Percentiles rank a stretch among this genome's conserved stretches.
Conservation (phyloP, 202 grass and related monocot genomes). For the Setaria viridis region DNA sequence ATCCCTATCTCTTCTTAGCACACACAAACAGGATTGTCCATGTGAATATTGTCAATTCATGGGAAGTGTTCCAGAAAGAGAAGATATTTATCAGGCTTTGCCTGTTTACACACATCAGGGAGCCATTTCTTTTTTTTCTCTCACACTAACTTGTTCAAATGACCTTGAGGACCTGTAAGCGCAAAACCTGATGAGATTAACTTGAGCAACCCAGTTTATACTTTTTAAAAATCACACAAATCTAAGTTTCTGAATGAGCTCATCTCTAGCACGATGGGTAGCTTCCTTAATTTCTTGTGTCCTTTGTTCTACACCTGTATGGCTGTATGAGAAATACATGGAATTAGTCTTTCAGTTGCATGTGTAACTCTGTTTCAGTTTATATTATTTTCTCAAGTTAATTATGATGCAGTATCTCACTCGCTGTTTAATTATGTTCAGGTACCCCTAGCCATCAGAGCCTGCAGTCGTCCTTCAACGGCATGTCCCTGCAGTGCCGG, state of each 20-base stretch:
- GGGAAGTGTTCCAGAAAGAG: background rate
- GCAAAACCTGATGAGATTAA: background rate
- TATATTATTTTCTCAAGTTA: too few species aligned
- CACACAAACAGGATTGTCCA: background rate
- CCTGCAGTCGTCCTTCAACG: slow-evolving; percentile 48
- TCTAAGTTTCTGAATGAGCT: background rate
- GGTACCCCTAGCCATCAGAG: slow-evolving; percentile 34
- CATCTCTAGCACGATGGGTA: background rate
- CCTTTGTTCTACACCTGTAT: too few species aligned
- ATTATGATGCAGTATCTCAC: slow-evolving; percentile 9
- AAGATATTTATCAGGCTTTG: background rate
- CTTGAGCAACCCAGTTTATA: background rate
- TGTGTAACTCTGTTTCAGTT: slow-evolving; percentile 10
- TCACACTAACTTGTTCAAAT: background rate
- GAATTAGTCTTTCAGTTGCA: background rate
- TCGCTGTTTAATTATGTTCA: background rate
- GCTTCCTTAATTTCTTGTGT: too few species aligned
- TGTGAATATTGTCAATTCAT: background rate
- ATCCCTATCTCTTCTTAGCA: background rate
- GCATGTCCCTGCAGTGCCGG: slow-evolving; percentile 54
- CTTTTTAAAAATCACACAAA: background rate
- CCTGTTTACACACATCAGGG: background rate
- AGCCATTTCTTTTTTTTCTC: background rate
- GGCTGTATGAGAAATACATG: background rate
- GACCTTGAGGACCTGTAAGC: background rate